These are phyloP conservation scores for Echites panduratus DNA, from an alignment of 257 asterid species.

Conservation along the genomic window DNA sequence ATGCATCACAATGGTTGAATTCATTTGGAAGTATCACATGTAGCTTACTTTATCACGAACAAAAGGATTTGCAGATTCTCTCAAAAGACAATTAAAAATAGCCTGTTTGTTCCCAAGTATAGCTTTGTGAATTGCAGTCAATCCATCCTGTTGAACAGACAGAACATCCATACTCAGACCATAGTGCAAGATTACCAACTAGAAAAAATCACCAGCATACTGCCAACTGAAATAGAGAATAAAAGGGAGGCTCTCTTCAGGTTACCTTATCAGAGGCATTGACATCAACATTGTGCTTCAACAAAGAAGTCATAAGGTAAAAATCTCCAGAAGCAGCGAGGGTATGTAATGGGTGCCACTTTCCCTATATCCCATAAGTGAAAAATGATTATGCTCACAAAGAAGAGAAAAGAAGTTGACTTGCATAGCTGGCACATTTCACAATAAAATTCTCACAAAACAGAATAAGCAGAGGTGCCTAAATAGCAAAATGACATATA, in stretches of 20 bases:
- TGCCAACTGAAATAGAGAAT: conserved; percentile 2
- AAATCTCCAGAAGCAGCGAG: conserved; percentile 91
- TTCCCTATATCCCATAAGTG: conserved; percentile 40
- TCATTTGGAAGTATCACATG: background rate
- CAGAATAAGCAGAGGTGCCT: background rate
- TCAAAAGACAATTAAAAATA: conserved; percentile 69
- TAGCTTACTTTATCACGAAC: conserved; percentile 68
- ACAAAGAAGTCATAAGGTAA: conserved; percentile 57
- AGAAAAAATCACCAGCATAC: conserved; percentile 13
- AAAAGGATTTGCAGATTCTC: conserved; percentile 86
- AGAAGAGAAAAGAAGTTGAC: background rate
- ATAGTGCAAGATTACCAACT: background rate
- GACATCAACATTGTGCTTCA: conserved; percentile 64
- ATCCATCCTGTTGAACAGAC: conserved; percentile 51
- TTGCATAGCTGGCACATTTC: background rate
- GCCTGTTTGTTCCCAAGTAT: conserved; percentile 87
- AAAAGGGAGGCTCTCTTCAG: conserved; percentile 9
- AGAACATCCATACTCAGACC: conserved; percentile 12
- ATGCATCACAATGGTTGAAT: background rate
- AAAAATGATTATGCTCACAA: background rate
- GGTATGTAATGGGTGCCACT: conserved; percentile 91
- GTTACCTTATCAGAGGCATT: conserved; percentile 72
- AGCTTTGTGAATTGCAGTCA: conserved; percentile 84
- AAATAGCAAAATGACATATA: background rate
- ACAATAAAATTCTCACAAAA: background rate